These are phyloP conservation scores for Solanum piurae DNA, from an alignment of 257 asterid species.

Conservation along the genomic window DNA sequence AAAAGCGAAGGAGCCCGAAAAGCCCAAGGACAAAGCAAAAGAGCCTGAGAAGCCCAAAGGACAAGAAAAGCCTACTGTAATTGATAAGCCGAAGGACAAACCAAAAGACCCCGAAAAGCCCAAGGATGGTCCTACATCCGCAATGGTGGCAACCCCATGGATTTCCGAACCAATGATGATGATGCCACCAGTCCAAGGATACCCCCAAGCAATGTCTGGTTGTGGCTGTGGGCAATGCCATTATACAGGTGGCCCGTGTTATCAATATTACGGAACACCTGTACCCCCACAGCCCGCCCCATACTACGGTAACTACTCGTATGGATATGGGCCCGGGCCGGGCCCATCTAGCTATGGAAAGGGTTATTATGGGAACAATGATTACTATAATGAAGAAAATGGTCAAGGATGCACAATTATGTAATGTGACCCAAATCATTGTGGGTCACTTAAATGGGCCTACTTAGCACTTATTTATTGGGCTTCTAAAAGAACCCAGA, in stretches of 20 bases:
- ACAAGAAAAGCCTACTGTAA: neutral
- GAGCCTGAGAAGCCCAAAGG: conserved; percentile 14
- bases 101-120: neutral
- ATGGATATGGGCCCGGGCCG: conserved; percentile 10
- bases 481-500: neutral
- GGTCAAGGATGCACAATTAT: conserved; percentile 40
- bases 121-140: neutral
- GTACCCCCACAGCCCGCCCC: conserved; percentile 34
- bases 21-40: conserved; percentile 7
- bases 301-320: conserved; percentile 17
- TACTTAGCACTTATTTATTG: neutral
- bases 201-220: conserved; percentile 29
- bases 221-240: conserved; percentile 31
- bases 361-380: conserved; percentile 24
- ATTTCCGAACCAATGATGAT: conserved; percentile 8
- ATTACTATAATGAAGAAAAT: conserved; percentile 44
- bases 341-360: conserved; percentile 7
- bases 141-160: conserved; percentile 4
- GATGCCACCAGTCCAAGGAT: conserved; percentile 28
- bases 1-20: neutral
- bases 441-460: neutral
- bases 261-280: conserved; percentile 34
- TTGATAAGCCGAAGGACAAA: neutral
- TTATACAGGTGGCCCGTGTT: conserved; percentile 32
- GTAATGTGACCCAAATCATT: conserved; percentile 13